Conservation (phyloP, 169 alveolate species). For the Cryptosporidium felis region DNA sequence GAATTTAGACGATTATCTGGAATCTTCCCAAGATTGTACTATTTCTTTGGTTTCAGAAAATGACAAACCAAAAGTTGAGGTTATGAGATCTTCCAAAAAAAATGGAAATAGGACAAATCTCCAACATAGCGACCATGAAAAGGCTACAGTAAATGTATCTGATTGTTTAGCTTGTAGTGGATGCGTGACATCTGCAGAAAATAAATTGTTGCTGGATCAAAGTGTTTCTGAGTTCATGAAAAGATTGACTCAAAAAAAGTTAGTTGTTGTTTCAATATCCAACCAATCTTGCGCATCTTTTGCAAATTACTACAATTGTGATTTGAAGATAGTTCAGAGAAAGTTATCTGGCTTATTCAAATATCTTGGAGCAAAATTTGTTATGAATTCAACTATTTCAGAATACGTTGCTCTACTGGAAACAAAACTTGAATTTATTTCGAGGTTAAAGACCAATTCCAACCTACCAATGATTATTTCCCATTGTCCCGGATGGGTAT, state of each 20-base stretch:
- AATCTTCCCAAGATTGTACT: slow-evolving; percentile 86
- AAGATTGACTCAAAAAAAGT: slow-evolving; percentile 68
- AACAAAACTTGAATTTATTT: slow-evolving; percentile 72
- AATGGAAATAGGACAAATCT: not conserved
- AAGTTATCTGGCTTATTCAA: slow-evolving; percentile 73
- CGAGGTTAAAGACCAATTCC: slow-evolving; percentile 24
- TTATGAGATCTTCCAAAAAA: not conserved
- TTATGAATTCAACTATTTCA: slow-evolving; percentile 73
- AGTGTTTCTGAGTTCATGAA: slow-evolving; percentile 80
- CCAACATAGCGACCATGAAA: not conserved
- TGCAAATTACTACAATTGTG: slow-evolving; percentile 75
- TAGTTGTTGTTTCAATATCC: slow-evolving; percentile 84
- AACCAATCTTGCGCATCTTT: slow-evolving; percentile 85
- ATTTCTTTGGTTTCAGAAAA: slow-evolving; percentile 78
- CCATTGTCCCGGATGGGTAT: slow-evolving; percentile 95
- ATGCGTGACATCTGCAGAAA: slow-evolving; percentile 92
- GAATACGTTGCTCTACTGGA: slow-evolving; percentile 73
- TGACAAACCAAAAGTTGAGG: slow-evolving; percentile 63
- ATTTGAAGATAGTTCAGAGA: slow-evolving; percentile 71
- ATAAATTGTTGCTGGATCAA: slow-evolving; percentile 83
- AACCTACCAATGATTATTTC: slow-evolving; percentile 81
- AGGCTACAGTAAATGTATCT: slow-evolving; percentile 83
- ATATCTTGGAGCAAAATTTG: slow-evolving; percentile 75
- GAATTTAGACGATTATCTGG: slow-evolving; percentile 84
- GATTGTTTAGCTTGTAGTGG: slow-evolving; percentile 94